Base-by-base conservation (phyloP, 1,139 yeast species). In the Saccharomyces hybrid region DNA sequence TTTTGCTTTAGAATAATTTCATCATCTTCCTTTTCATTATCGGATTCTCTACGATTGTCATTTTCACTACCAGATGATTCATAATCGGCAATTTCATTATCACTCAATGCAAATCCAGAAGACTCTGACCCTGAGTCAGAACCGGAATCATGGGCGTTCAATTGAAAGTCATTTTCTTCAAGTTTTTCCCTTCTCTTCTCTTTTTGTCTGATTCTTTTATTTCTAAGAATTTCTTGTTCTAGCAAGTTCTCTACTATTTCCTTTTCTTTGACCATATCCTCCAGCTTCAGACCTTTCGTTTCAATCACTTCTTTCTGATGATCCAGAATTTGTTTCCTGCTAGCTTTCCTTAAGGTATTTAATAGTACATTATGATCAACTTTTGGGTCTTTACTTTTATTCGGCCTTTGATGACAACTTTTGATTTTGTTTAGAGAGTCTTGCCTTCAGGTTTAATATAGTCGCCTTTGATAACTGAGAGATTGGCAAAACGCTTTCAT, bases 171-270 rank as follows among this genome's bases (percentile, higher is more conserved):
- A 11, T 57, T 56, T 8, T 53, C 51, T 16, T 60, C 60, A 8
- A 73, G 73, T 55, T 74, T 79, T 57, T 73, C 78, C 56, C 53
- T 63, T 59, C 55, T 60, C 57, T 57, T 78, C 75, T 81, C 88
- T 55, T 75, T 76, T 61, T 76, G 78, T 55, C 84, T 73, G 32
- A 79, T 74, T 51, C 73, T 75, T 62, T 81, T 71, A 32, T 74
- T 80, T 58, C 84, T 73, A 58, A 78, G 79, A 61, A 82, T 76
- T 64, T 85, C 91, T 55, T 80, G 76, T 60, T 85, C 89, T 59
- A 85, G 73, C 48, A 85, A 71, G n/a, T 72, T 69, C 56, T 76
- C 82, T 3, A 76, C 74, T 42, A 72, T 66, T 38, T 66, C 68
- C 51, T 62, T 63, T 49, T 69, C 69, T 34, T 62, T 62, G 49